Evolutionary conservation across 1,139 yeast species (phyloP), one percentile per base, ranked within the genome.

Genomic region (Tardiomyces digboiensis): DNA sequence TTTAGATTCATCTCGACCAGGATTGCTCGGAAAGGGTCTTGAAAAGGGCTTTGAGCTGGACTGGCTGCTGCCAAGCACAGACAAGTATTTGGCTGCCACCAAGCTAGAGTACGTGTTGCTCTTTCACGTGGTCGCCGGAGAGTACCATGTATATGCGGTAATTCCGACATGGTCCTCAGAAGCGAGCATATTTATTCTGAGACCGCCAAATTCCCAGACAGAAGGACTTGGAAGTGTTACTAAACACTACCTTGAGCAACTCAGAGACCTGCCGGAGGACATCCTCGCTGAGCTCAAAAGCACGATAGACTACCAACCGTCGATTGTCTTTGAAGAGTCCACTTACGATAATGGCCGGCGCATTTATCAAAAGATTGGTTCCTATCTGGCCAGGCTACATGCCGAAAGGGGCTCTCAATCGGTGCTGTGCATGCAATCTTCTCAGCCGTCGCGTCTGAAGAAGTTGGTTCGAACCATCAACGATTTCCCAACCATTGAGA

Each of bases 1-100:
- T 26, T 82, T 88, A 51, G 85, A 78, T 52, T 80, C 76, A 49
- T 72, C 84, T 0, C 59, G 60, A 29, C 78, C 87, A 16, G 96
- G 97, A 16, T 77, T 91, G 1, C 68, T 91, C n/a, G 95, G 97
- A 8, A 78, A 75, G 55, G 95, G 97, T 21, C 67, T 93, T 49
- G 88, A 86, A 53, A 74, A 76, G 48, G 98, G 98, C 0, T 93
- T 93, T 62, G 78, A 82, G 19, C 60, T 76, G 47, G 75, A 75
- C 45, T 81, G 83, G 59, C 52, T 68, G 21, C 48, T 50, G 7
- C 57, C 65, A 1, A 48, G 48, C 7, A 37, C 49, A 2, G 49
- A 49, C 7, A 3, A 42, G n/a, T 51, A 49, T 21, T 68, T 52
- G 4, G 74, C 72, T 81, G 57, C 73, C 26, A 75, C 80, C 46